These are phyloP conservation scores for Ciborinia camelliae DNA, from an alignment of 2,329 filamentous ascomycete species.

Conservation along the genomic window DNA sequence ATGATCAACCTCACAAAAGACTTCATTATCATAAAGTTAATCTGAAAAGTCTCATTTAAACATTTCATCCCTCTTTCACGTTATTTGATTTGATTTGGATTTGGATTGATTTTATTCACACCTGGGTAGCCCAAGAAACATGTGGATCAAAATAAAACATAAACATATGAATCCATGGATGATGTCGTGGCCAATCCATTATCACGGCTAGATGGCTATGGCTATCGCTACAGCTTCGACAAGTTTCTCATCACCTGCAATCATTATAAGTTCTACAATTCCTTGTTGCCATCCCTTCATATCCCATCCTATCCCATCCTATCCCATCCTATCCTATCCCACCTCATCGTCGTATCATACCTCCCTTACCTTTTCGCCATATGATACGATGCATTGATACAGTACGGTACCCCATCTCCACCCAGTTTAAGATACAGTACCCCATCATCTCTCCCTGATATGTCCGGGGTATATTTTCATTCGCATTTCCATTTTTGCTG, in stretches of 20 bases:
- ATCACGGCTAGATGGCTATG: too few species aligned
- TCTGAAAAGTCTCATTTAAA: too few species aligned
- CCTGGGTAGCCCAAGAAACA: neutral
- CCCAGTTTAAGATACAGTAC: neutral
- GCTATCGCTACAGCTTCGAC: neutral
- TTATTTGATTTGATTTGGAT: too few species aligned
- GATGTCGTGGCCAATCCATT: conserved; percentile 17
- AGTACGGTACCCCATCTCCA: too few species aligned
- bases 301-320: neutral
- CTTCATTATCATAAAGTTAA: too few species aligned
- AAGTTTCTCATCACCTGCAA: neutral
- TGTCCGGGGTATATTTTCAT: neutral
- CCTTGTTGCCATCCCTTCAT: neutral
- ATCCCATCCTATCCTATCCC: neutral
- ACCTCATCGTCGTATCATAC: neutral
- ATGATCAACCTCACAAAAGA: too few species aligned
- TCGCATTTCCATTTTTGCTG: too few species aligned
- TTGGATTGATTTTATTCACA: too few species aligned
- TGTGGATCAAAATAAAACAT: conserved; percentile 11
- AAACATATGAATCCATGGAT: neutral
- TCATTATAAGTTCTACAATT: neutral
- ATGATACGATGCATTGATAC: too few species aligned
- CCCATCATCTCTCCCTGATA: neutral
- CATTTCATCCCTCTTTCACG: too few species aligned
- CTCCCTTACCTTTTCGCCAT: neutral